Percentiles rank a stretch among this genome's conserved stretches.
Conservation (phyloP, 768 basidiomycete genomes). For the Naematelia aurantialba region DNA sequence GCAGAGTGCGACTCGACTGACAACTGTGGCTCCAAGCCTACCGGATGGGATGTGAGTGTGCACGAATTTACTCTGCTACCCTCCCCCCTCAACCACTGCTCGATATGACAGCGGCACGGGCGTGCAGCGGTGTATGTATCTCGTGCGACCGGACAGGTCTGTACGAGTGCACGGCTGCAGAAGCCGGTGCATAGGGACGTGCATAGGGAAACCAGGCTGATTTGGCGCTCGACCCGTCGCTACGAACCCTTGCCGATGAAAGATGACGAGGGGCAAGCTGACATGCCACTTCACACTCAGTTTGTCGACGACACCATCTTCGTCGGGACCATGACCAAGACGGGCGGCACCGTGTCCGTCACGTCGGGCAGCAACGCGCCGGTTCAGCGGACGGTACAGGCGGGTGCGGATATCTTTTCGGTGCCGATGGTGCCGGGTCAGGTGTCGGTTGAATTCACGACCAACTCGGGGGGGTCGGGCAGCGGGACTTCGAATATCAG, state of each 20-base stretch:
- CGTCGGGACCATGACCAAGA: constrained; percentile 41
- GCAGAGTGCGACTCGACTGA: constrained; percentile 47
- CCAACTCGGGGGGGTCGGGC: constrained; percentile 14
- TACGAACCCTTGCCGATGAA: too few species aligned
- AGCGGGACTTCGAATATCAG: constrained; percentile 18
- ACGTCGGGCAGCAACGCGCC: constrained; percentile 39
- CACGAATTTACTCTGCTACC: not conserved
- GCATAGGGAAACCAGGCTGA: too few species aligned
- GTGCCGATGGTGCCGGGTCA: constrained; percentile 45
- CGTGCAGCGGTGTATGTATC: not conserved
- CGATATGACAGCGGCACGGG: not conserved
- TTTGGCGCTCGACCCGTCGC: too few species aligned
- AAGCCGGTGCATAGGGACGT: too few species aligned
- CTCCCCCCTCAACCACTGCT: not conserved
- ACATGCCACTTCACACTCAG: too few species aligned
- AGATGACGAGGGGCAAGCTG: too few species aligned
- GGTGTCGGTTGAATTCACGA: constrained; percentile 38
- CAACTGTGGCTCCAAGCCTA: constrained; percentile 41
- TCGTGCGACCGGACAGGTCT: too few species aligned
- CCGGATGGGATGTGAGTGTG: constrained; percentile 39
- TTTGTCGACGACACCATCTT: constrained; percentile 43
- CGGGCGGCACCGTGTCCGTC: constrained; percentile 41
- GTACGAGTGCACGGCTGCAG: too few species aligned
- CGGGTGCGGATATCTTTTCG: constrained; percentile 39
- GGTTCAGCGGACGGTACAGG: constrained; percentile 24